A percentile compares a stretch with the other conserved stretches of the same genome.
Evolutionary conservation across 2,329 filamentous ascomycete species (phyloP).

Genomic region (Fusarium penzigii): DNA sequence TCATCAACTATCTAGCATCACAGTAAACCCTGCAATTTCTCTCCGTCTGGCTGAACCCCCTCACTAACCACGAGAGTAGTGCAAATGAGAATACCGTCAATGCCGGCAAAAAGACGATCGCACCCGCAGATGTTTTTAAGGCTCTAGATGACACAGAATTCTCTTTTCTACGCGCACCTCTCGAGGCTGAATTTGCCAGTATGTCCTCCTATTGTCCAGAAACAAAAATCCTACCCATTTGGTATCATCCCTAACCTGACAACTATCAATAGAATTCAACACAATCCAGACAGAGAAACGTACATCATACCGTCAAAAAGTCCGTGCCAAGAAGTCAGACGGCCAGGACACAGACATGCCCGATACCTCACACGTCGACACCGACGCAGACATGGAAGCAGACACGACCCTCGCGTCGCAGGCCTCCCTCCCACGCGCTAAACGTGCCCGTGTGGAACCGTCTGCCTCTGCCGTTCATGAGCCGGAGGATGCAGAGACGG

Average conservation of each 20-base stretch:
- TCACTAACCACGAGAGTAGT: no score
- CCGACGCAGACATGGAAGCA: conserved; percentile 36
- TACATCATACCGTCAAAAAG: conserved; percentile 70
- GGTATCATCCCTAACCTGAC: background rate
- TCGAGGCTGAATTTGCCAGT: conserved; percentile 79
- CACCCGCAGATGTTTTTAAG: conserved; percentile 73
- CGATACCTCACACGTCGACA: conserved; percentile 31
- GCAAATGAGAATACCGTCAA: conserved; percentile 70
- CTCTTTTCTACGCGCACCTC: conserved; percentile 64
- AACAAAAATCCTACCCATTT: background rate
- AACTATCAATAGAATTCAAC: conserved; percentile 61
- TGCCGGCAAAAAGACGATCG: conserved; percentile 76
- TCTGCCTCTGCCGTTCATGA: conserved; percentile 34
- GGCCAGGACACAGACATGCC: conserved; percentile 40
- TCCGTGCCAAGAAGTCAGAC: conserved; percentile 61
- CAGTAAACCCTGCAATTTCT: no score
- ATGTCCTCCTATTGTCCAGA: conserved; percentile 35
- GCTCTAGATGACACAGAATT: conserved; percentile 79
- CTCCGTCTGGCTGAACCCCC: no score
- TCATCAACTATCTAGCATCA: conserved; percentile 76
- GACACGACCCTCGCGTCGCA: conserved; percentile 35
- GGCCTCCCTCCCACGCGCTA: conserved; percentile 39
- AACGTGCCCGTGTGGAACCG: conserved; percentile 50
- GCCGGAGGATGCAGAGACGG: conserved; percentile 39
- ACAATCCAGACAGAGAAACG: conserved; percentile 73